Percentiles rank a stretch among this genome's conserved stretches.
phyloP scores from a whole-genome alignment of 2,329 filamentous ascomycete genomes.

The Aspergillus tanneri region DNA sequence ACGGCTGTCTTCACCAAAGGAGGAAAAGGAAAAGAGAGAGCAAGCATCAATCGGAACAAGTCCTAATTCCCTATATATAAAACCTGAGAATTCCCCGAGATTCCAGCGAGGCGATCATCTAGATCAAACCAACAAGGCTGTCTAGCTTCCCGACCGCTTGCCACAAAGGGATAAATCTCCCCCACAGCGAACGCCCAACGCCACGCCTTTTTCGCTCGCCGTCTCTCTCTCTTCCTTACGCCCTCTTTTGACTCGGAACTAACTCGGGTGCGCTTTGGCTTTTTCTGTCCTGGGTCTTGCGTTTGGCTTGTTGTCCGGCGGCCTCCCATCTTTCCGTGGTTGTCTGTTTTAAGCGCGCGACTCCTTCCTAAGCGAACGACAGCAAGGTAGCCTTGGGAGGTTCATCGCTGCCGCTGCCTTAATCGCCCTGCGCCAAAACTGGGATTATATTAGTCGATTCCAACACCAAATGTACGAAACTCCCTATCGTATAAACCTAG shows the following conservation, averaged over 20 bases:
- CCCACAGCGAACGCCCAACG: constrained; percentile 21
- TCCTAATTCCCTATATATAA: no score
- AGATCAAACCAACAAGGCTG: constrained; percentile 6
- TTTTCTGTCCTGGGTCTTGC: background rate
- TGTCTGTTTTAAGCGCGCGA: constrained; percentile 5
- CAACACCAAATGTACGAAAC: background rate
- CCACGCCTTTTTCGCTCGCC: constrained; percentile 18
- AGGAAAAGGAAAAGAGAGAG: no score
- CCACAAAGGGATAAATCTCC: constrained; percentile 7
- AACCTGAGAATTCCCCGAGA: no score
- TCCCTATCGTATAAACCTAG: no score
- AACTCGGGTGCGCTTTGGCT: background rate
- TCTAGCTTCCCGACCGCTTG: constrained; percentile 15
- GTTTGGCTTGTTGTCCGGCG: background rate
- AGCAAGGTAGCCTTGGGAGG: constrained; percentile 5
- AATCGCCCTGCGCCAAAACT: constrained; percentile 10
- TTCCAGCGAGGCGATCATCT: constrained; percentile 1
- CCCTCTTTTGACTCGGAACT: constrained; percentile 2
- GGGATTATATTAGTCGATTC: background rate
- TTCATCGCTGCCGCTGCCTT: constrained; percentile 13
- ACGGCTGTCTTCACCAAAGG: no score
- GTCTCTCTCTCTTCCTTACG: background rate
- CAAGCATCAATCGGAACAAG: no score
- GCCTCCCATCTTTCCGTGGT: background rate
- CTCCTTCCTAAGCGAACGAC: constrained; percentile 6